phyloP scores from a whole-genome alignment of 352 stramenopile species.

The Aphanomyces cochlioides region DNA sequence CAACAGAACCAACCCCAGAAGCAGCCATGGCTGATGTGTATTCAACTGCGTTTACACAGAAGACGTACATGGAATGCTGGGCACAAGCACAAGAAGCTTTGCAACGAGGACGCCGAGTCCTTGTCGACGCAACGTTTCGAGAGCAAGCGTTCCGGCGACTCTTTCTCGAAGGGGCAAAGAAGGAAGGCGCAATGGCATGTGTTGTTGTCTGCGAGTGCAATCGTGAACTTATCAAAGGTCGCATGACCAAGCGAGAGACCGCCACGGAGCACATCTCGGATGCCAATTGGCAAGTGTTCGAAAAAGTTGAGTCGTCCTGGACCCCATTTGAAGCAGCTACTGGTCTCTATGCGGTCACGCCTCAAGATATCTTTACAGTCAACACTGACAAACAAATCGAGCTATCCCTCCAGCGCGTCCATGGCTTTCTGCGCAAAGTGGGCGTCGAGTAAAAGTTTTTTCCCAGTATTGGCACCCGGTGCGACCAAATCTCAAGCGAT shows the following conservation, averaged over 20 bases:
- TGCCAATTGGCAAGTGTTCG: conserved; percentile 63
- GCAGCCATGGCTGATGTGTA: conserved; percentile 39
- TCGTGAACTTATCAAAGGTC: conserved; percentile 61
- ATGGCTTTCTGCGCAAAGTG: conserved; percentile 57
- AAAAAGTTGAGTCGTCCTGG: conserved; percentile 58
- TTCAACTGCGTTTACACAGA: conserved; percentile 48
- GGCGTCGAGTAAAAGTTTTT: conserved; percentile 24
- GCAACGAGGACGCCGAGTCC: conserved; percentile 47
- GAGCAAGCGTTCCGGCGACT: conserved; percentile 42
- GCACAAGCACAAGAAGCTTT: conserved; percentile 38
- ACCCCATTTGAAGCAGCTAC: conserved; percentile 39
- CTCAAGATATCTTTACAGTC: conserved; percentile 43
- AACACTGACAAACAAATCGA: conserved; percentile 74
- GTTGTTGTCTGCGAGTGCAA: conserved; percentile 62
- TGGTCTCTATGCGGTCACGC: conserved; percentile 14
- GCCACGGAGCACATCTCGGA: conserved; percentile 41
- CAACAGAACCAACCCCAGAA: not conserved
- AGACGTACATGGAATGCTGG: conserved; percentile 65
- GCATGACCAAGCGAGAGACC: conserved; percentile 56
- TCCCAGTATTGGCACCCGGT: no score
- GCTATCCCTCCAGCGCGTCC: conserved; percentile 49
- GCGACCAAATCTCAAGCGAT: no score
- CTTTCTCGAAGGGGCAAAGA: conserved; percentile 43
- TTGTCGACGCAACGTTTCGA: conserved; percentile 61
- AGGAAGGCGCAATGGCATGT: conserved; percentile 52